Base-by-base conservation (phyloP, 495 filamentous ascomycete species). In the Aspergillus homomorphus region DNA sequence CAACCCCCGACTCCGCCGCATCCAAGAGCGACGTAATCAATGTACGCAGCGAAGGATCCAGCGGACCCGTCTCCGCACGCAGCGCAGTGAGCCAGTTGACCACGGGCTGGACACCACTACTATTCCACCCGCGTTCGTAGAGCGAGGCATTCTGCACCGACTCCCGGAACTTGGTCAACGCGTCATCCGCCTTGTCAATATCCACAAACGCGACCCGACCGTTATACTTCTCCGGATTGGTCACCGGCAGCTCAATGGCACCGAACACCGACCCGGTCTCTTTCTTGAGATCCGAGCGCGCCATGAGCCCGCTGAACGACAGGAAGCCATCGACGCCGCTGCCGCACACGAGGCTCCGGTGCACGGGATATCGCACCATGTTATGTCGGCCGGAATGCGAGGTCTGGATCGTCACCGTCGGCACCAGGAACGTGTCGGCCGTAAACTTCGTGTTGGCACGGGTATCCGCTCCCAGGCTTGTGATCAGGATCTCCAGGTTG, bases 401-500 rank as follows among this genome's bases (percentile, higher is more conserved):
- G 14, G 77, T 82, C 12, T 81, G 82, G 22, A 89, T 86, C 15
- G 87, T 85, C 38, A 94, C 80, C 3, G 82, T 83, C 3, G 92
- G 92, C 41, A 89, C 85, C 10, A 96, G 81, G 41, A 90, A 77
- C 16, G 71, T 76, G 24, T 80, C 76, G 16, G 71, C 71, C 9
- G 73, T 71, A 10, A 84, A 75, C 22, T 88, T 84, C 21, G 81
- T 76, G 24, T 76, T 72, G 5, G 68, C 61, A 12, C 73, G 71
- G 14, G 68, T 63, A 24, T 72, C 70, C 3, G 77, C 71, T 38
- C 78, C 73, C 16, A 85, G 68, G 15, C 75, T 80, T 26, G 85
- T 83, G n/a, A 96, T 72, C 6, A 98, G 74, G 20, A 98, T 79
- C 70, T 97, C 92, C 14, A 96, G 63, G 55, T 87, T 86, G 49